phyloP scores from a whole-genome alignment of 345 rosid genomes.

The Alliaria petiolata region DNA sequence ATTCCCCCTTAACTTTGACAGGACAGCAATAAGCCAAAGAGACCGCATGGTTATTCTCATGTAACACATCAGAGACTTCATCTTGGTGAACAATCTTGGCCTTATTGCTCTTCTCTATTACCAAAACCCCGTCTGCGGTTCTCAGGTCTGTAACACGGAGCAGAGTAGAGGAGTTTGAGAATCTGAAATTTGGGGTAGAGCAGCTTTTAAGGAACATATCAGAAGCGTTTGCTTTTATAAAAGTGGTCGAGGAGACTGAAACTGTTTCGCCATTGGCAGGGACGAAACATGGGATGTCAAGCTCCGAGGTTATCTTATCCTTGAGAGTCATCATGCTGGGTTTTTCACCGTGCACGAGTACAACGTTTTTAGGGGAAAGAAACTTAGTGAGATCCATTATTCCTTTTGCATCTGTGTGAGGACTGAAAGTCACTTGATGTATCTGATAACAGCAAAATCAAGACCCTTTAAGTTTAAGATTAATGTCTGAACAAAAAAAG shows the following conservation, averaged over 20 bases:
- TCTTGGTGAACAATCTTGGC: conserved; percentile 71
- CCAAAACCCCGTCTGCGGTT: conserved; percentile 52
- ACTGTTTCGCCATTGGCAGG: conserved; percentile 80
- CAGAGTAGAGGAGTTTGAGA: conserved; percentile 34
- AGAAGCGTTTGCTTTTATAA: conserved; percentile 60
- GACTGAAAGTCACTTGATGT: conserved; percentile 90
- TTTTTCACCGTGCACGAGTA: conserved; percentile 91
- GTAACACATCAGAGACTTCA: conserved; percentile 48
- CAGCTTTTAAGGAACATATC: conserved; percentile 58
- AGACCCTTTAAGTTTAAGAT: background rate
- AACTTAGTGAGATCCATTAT: conserved; percentile 91
- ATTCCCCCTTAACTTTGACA: conserved; percentile 18
- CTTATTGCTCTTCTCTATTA: conserved; percentile 50
- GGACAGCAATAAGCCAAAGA: conserved; percentile 67
- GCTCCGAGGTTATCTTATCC: conserved; percentile 62
- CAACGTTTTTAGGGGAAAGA: conserved; percentile 77
- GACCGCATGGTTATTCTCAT: conserved; percentile 45
- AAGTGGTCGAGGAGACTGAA: conserved; percentile 53
- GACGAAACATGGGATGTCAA: conserved; percentile 61
- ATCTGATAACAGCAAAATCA: conserved; percentile 43
- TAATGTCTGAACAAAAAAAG: no score
- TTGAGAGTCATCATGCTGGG: conserved; percentile 79
- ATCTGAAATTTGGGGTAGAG: conserved; percentile 63
- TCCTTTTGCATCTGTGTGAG: conserved; percentile 93
- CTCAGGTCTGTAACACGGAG: conserved; percentile 62